Conservation (phyloP, 768 basidiomycete genomes). For the Crassisporium funariophilum region DNA sequence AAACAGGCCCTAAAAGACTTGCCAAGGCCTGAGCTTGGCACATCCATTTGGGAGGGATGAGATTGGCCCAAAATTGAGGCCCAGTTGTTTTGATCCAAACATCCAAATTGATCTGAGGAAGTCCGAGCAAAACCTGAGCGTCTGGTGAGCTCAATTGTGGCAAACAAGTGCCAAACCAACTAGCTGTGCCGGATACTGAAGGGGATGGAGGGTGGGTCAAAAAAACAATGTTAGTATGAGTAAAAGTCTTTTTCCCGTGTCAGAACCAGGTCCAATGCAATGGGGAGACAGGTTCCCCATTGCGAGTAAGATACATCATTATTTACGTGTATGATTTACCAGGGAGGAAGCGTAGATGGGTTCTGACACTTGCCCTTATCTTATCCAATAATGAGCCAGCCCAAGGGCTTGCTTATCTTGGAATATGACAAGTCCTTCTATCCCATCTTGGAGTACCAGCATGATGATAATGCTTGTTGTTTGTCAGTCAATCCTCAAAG, state of each 20-base stretch:
- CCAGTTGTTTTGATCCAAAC: too few relatives aligned
- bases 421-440: too few relatives aligned
- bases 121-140: neutral
- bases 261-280: conserved; percentile 2
- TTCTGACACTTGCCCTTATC: neutral
- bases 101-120: neutral
- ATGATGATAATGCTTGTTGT: too few relatives aligned
- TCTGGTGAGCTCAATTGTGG: neutral
- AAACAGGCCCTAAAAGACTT: too few relatives aligned
- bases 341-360: neutral
- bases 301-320: neutral
- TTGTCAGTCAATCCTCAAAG: too few relatives aligned
- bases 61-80: too few relatives aligned
- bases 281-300: neutral
- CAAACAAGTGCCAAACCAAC: neutral
- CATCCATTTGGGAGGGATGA: too few relatives aligned
- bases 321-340: neutral
- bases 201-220: neutral
- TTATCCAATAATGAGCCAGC: conserved; percentile 1
- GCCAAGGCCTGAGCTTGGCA: too few relatives aligned
- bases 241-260: conserved; percentile 1
- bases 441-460: too few relatives aligned
- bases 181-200: neutral
- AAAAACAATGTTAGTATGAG: neutral
- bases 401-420: too few relatives aligned